Percentiles rank a stretch among this genome's conserved stretches.
Evolutionary conservation across 805 yeast genomes (phyloP).

Genomic region (Nakazawaea wickerhamii): DNA sequence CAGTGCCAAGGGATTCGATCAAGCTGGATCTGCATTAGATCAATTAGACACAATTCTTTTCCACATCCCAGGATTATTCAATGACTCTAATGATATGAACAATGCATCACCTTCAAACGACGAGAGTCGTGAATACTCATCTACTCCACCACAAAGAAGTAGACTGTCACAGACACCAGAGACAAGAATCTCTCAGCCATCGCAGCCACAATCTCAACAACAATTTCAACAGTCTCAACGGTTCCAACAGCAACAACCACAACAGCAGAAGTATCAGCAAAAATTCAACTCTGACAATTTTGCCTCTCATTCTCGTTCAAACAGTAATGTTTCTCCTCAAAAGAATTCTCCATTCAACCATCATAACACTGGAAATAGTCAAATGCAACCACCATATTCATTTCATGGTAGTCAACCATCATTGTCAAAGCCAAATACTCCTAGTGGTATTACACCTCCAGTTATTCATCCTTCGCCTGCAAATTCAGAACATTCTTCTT

Average conservation of each 20-base stretch:
- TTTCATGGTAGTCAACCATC: background rate
- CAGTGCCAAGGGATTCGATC: slow-evolving; percentile 71
- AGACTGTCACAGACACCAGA: background rate
- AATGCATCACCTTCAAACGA: slow-evolving; percentile 7
- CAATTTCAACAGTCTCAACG: background rate
- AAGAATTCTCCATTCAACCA: slow-evolving; percentile 2
- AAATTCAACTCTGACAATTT: slow-evolving; percentile 5
- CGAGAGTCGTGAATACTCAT: slow-evolving; percentile 20
- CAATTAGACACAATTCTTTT: slow-evolving; percentile 66
- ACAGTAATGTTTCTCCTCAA: slow-evolving; percentile 5
- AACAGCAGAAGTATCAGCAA: slow-evolving; percentile 8
- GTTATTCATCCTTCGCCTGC: slow-evolving; percentile 15
- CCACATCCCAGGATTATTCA: slow-evolving; percentile 68
- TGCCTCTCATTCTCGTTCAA: slow-evolving; percentile 8
- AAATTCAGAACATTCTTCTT: slow-evolving; percentile 13
- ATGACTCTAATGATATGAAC: slow-evolving; percentile 20
- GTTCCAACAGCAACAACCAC: background rate
- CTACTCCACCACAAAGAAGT: slow-evolving; percentile 4
- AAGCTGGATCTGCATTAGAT: slow-evolving; percentile 67
- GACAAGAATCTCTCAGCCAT: background rate
- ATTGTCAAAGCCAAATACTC: slow-evolving; percentile 20
- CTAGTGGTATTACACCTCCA: slow-evolving; percentile 13
- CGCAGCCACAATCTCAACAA: slow-evolving; percentile 5
- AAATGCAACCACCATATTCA: slow-evolving; percentile 6
- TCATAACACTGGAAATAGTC: background rate